These are phyloP conservation scores for Cryptococcus deneoformans DNA, from an alignment of 1,284 basidiomycete species.

Conservation along the genomic window DNA sequence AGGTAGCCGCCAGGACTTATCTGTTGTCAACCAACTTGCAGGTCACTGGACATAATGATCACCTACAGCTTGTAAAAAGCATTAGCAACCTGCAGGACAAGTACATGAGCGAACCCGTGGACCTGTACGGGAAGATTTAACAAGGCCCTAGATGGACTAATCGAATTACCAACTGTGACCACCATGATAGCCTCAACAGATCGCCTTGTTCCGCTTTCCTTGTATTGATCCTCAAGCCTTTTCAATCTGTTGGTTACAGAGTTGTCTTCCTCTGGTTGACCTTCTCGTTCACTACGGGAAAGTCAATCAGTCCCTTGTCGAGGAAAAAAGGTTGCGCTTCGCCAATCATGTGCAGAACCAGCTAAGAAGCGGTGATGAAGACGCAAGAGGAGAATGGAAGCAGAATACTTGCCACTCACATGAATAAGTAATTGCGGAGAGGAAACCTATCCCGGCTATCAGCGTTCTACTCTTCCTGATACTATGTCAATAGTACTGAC, in stretches of 20 bases:
- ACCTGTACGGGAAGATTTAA: constrained; percentile 50
- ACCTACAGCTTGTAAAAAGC: constrained; percentile 94
- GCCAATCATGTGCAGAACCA: too few species aligned
- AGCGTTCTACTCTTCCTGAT: too few species aligned
- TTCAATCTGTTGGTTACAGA: constrained; percentile 86
- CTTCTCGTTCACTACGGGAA: constrained; percentile 55
- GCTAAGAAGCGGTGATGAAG: too few species aligned
- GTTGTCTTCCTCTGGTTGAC: constrained; percentile 94
- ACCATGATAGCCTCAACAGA: constrained; percentile 96
- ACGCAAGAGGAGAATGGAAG: not conserved
- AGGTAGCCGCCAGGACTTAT: constrained; percentile 94
- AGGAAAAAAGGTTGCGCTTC: too few species aligned
- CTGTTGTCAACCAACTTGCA: not conserved
- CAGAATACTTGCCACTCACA: constrained; percentile 4
- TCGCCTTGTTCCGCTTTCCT: constrained; percentile 89
- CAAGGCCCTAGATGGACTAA: not conserved
- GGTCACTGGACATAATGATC: not conserved
- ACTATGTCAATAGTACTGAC: too few species aligned
- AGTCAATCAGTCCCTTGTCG: not conserved
- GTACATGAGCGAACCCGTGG: constrained; percentile 89
- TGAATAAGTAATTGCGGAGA: constrained; percentile 5
- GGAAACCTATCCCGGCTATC: constrained; percentile 1
- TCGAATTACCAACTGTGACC: constrained; percentile 61
- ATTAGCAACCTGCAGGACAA: constrained; percentile 98
- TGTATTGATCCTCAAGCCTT: constrained; percentile 91